Evolutionary conservation across 257 asterid genomes (phyloP).

Genomic region (Lycium barbarum): DNA sequence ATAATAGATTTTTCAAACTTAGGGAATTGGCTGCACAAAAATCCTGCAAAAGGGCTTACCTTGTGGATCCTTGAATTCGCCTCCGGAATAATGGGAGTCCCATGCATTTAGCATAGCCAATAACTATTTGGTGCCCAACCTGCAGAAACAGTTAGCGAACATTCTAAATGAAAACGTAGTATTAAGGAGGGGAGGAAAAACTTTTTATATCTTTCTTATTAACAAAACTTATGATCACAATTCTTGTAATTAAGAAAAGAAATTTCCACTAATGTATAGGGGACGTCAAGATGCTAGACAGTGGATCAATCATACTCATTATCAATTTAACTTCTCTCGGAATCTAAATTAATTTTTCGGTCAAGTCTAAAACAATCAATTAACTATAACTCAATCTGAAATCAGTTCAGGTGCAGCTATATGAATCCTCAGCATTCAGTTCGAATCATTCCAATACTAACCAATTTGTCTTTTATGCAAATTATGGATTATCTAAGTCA

Average conservation of each 20-base stretch:
- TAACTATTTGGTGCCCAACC: slow-evolving; percentile 96
- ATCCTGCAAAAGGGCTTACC: slow-evolving; percentile 56
- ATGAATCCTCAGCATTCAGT: neutral
- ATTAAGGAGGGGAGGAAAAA: slow-evolving; percentile 5
- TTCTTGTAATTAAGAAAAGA: neutral
- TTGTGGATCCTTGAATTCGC: slow-evolving; percentile 89
- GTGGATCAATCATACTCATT: neutral
- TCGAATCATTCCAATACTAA: neutral
- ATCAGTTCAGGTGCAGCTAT: neutral
- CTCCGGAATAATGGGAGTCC: slow-evolving; percentile 93
- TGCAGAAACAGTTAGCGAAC: slow-evolving; percentile 40
- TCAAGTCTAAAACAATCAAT: neutral
- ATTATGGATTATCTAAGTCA: neutral
- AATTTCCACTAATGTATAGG: neutral
- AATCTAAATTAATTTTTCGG: neutral
- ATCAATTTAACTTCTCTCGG: neutral
- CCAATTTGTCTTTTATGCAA: neutral
- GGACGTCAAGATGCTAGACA: neutral
- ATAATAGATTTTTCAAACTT: slow-evolving; percentile 1
- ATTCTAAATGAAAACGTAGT: slow-evolving; percentile 17
- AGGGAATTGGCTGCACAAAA: slow-evolving; percentile 12
- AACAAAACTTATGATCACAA: neutral
- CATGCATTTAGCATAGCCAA: slow-evolving; percentile 88
- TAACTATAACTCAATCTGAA: neutral
- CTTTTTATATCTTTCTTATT: neutral